Conservation (phyloP, 106 monocot species). For the Dendrobium catenatum region DNA sequence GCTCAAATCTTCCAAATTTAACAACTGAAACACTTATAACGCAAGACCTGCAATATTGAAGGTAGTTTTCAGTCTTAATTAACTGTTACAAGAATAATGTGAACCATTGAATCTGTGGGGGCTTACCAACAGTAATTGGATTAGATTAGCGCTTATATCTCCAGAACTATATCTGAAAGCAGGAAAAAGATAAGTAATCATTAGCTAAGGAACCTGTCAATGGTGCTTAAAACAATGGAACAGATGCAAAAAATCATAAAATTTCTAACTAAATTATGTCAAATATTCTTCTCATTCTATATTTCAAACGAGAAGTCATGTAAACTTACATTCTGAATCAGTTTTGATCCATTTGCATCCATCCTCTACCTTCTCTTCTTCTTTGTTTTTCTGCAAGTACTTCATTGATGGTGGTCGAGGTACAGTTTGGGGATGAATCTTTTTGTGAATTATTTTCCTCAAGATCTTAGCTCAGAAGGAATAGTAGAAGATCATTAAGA, state of each 20-base stretch:
- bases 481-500: neutral
- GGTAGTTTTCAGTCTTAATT: too few species aligned
- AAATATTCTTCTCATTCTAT: neutral
- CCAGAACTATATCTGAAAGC: conserved; percentile 25
- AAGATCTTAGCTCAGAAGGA: conserved; percentile 28
- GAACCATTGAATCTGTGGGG: neutral
- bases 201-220: neutral
- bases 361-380: conserved; percentile 26
- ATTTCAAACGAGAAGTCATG: neutral
- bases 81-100: neutral
- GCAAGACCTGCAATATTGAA: too few species aligned
- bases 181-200: neutral
- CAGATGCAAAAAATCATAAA: too few species aligned
- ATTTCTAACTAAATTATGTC: too few species aligned
- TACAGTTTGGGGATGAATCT: conserved; percentile 41
- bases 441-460: conserved; percentile 56
- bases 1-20: too few species aligned
- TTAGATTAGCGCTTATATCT: conserved; percentile 6
- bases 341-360: conserved; percentile 69
- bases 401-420: conserved; percentile 18
- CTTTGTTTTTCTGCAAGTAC: conserved; percentile 19
- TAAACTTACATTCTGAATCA: conserved; percentile 81
- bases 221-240: too few species aligned
- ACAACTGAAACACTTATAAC: too few species aligned
- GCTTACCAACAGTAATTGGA: neutral